Evolutionary conservation across 2,329 filamentous ascomycete species (phyloP), one percentile per base, ranked within the genome.

Genomic region (Immersiporthe knoxdaviesiana): DNA sequence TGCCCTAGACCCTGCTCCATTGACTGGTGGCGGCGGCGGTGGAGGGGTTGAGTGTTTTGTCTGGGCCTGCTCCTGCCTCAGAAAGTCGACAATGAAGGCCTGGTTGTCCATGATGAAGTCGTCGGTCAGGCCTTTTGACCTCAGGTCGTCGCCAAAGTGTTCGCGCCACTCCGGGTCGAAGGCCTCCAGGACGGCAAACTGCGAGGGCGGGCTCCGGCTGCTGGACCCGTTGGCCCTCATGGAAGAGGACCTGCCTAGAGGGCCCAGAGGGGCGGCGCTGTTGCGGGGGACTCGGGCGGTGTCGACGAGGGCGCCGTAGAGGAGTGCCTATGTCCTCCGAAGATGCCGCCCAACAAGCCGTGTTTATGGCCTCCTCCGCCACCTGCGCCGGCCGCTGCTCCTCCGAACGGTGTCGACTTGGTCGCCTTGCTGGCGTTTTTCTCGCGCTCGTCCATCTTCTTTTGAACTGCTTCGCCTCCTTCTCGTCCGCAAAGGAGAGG

Each of bases 401-500:
- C 86, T 68, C 86, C 88, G 75, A 97, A 97, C 0, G 92, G 91
- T 44, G 92, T 95, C 72, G 89, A 86, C 78, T 85, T 90, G 3
- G 94, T 97, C 72, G 91, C 90, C 82, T 97, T 97, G 82, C 91
- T 95, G 54, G 94, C 95, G 81, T 95, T 94, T 87, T 97, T 97
- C 82, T 98, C 94, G 73, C 94, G 87, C 77, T 97, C 94, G 75
- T 96, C 91, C 87, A 99, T 92, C 84, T 97, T 98, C 86, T 97
- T 97, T 94, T 91, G 82, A 99, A 98, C 70, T 93, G 92, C 81
- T 93, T 97, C 44, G 96, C 96, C 82, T 99, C 96, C 81, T 97
- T 98, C 83, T 98, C 96, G 79, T 98, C 96, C 71, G 91, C 90
- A 76, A 99, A 99, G 32, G 93, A 97, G 70, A 99, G 83, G 0